Base-by-base conservation (phyloP, 371 early-diverging fungal species). In the Entomophthora muscae region DNA sequence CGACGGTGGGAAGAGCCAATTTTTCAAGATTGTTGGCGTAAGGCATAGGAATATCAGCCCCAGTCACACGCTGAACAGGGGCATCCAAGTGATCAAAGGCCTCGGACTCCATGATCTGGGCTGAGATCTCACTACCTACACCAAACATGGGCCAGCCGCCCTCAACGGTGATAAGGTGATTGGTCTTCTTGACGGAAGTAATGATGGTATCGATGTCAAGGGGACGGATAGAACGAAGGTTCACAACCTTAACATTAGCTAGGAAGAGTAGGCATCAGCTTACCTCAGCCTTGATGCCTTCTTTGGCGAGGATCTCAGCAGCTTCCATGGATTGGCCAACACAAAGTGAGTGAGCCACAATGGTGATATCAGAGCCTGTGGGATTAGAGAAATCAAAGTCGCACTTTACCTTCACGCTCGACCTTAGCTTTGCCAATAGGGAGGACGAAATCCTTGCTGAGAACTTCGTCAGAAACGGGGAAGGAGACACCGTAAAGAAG, bases 31-130 rank as follows among this genome's bases (percentile, higher is more conserved):
- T 95, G 70, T 81, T 73, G 63, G 98, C 95, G 73, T 99, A 99
- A 56, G 99, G 99, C 71, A 93, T 99, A 63, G 98, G 99, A 62
- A 95, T 83, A 78, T 99, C 98, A 68, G 98, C 96, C 72, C 95
- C 95, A 63, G 95, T 91, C 57, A 99, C 82, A 69, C 98, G 89
- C 68, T 76, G 72, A 64, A 99, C 84, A n/a, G 98, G 98, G 53
- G 91, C 88, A 80, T 98, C 97, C 61, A 98, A 79, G 74, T 93
- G 80, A 77, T 96, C 91, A 74, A 95, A 98, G 53, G 88, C 95
- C 66, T 95, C 92, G 56, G 81, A 80, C 79, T 96, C 97, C 88
- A 94, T 90, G 68, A 96, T 86, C 74, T 89, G 89, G 61, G 97
- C 96, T 68, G 90, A 82, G 69, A 99, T 90, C 77, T 99, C 99